phyloP scores from a whole-genome alignment of 2,329 filamentous ascomycete genomes.

The Dendryphion nanum region DNA sequence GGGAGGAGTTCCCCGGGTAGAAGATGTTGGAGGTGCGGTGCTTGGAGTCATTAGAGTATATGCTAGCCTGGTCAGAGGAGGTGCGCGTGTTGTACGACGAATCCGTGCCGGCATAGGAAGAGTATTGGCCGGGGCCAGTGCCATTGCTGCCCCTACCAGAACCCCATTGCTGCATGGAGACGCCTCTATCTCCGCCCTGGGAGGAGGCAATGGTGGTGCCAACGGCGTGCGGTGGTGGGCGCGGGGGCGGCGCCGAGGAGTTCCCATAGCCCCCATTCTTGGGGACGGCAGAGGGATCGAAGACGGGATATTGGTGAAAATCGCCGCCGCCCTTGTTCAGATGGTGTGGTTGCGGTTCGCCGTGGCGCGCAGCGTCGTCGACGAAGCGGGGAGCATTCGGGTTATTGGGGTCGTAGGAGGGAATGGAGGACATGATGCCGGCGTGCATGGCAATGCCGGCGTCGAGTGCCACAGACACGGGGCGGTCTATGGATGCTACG shows the following conservation, averaged over 20 bases:
- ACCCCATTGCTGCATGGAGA: constrained; percentile 79
- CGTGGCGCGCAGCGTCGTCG: constrained; percentile 52
- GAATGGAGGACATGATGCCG: constrained; percentile 82
- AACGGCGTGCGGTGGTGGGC: constrained; percentile 59
- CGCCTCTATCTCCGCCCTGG: constrained; percentile 61
- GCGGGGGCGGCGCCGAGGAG: constrained; percentile 56
- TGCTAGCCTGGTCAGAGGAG: constrained; percentile 64
- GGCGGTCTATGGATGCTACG: constrained; percentile 65
- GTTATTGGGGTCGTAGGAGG: constrained; percentile 62
- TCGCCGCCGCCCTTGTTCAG: constrained; percentile 74
- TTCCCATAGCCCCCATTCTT: constrained; percentile 50
- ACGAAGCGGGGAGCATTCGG: constrained; percentile 71
- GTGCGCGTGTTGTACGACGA: constrained; percentile 54
- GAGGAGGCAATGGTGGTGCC: constrained; percentile 68
- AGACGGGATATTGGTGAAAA: constrained; percentile 84
- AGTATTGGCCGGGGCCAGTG: constrained; percentile 17
- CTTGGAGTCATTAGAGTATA: constrained; percentile 62
- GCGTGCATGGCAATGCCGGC: constrained; percentile 67
- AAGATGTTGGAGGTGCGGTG: constrained; percentile 52
- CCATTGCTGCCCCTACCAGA: constrained; percentile 21
- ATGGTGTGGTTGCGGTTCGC: constrained; percentile 78
- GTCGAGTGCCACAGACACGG: constrained; percentile 61
- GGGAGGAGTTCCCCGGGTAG: constrained; percentile 58
- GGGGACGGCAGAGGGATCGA: constrained; percentile 56
- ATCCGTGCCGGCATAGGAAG: constrained; percentile 28